Base-by-base conservation (phyloP, 768 basidiomycete species). In the Cubamyces lactineus region DNA sequence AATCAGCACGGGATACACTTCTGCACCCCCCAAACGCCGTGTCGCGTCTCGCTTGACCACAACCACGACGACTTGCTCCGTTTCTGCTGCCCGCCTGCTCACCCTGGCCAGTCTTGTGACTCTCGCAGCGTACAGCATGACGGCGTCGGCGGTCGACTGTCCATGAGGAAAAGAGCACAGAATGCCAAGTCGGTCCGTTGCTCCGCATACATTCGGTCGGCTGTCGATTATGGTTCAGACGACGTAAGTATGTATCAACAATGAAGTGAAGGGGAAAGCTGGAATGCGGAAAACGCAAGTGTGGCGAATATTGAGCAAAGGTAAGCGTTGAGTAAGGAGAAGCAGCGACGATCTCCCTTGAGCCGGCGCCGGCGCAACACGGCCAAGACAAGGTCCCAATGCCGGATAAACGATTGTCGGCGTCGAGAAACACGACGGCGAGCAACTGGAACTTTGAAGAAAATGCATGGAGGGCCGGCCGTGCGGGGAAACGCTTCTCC, bases 401-500 rank as follows among this genome's bases (percentile, higher is more conserved):
- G 17, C 16, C 42, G 50, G 50, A 26, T 34, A 51, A 38, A 23
- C 23, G 34, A 28, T 39, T 21, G 23, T 49, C 24, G 45, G 48
- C 50, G 50, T 38, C 50, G 50, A 26, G 17, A 34, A 26, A 17
- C 17, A 12, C 50, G 34, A 39, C 15, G 50, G 38, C 34, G 34
- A 34, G 34, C 34, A 34, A 34, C 34, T 34, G 26, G 26, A 51
- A 26, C 28, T 19, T 7, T 19, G 17, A 30, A 23, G 34, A n/a
- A 34, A 26, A 34, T 3, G 34, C 23, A n/a, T 17, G 28, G 50
- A 19, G 50, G 8, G 30, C 34, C 30, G 50, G n/a, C n/a, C 24
- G 53, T 28, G 38, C 53, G 53, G 53, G 53, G 40, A 43, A 53
- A 53, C 53, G 41, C 40, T 53, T 53, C 53, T 53, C 40, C 53